Percentiles rank a stretch among this genome's conserved stretches.
phyloP scores from a whole-genome alignment of 2,329 filamentous ascomycete genomes.

The Colletotrichum eremochloae region DNA sequence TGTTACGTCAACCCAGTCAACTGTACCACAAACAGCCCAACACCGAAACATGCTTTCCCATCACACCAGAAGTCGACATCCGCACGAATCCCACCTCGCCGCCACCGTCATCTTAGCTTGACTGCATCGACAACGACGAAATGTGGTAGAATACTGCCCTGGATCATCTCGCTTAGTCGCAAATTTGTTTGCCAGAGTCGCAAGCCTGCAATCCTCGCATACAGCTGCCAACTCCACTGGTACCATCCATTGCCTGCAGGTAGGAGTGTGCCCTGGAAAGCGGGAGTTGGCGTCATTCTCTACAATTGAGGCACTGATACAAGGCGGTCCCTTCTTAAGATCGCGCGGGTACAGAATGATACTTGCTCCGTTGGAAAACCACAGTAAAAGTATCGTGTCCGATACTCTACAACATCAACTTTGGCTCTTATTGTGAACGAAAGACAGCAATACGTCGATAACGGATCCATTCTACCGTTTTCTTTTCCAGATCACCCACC shows the following conservation, averaged over 20 bases:
- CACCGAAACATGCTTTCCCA: background rate
- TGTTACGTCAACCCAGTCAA: slow-evolving; percentile 19
- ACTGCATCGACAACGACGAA: background rate
- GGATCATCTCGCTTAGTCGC: background rate
- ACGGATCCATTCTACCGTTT: slow-evolving; percentile 35
- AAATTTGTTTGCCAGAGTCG: background rate
- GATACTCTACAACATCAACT: slow-evolving; percentile 4
- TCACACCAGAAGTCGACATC: background rate
- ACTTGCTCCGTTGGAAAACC: too few relatives aligned
- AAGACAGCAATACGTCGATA: slow-evolving; percentile 18
- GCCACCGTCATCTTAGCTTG: slow-evolving; percentile 16
- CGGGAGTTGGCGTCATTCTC: background rate
- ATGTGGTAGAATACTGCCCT: background rate
- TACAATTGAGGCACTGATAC: background rate
- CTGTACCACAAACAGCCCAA: slow-evolving; percentile 14
- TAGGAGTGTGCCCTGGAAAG: background rate
- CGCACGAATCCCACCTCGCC: slow-evolving; percentile 5
- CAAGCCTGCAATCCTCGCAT: background rate
- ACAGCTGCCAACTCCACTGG: slow-evolving; percentile 23
- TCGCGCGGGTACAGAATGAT: too few relatives aligned
- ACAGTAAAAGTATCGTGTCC: too few relatives aligned
- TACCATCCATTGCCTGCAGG: slow-evolving; percentile 13
- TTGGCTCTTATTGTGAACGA: slow-evolving; percentile 9
- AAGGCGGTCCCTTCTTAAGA: too few relatives aligned
- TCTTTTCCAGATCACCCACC: slow-evolving; percentile 24